Base-by-base conservation (phyloP, 805 yeast species). In the Cyberlindnera bimundalis region DNA sequence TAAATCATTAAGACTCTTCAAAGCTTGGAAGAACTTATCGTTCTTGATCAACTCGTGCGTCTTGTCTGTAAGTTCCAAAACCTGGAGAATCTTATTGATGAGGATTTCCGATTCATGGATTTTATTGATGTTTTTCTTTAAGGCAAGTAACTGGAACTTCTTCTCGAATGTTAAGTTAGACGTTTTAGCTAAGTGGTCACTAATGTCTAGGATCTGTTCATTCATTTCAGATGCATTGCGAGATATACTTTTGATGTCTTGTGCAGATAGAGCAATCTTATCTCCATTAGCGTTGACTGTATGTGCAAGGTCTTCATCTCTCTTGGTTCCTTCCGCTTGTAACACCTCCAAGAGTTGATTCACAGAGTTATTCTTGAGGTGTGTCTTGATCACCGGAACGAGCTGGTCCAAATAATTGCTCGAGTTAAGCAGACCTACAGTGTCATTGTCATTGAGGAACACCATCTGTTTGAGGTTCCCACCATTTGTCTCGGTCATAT, bases 51-150 rank as follows among this genome's bases (percentile, higher is more conserved):
- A 67, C 29, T 85, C 90, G 57, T 88, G 87, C 35, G 89, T 85
- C 54, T 81, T 84, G 62, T 89, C 90, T 13, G 95, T 84, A 51
- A 84, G 74, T 55, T 90, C 96, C 40, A 91, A 70, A 9, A 90
- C 90, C 48, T 84, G 88, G 18, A 90, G 68, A 50, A 95, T 84
- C 36, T 80, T 71, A 40, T 75, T 78, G 26, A 91, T 76, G 16
- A 87, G 78, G 29, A 75, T 71, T 7, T 76, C 76, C 0, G 96
- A 82, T 50, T 84, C 87, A 39, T 76, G 75, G 46, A 91, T 81
- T 58, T 84, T 85, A 37, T 67, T 66, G 14, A 79, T 71, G 6
- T 83, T 75, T 49, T 79, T 81, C 51, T 82, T 83, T 44, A 78
- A 67, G 38, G 77, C 78, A 18, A 84, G 65, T 35, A 77, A 69